Evolutionary conservation across 2,329 filamentous ascomycete genomes (phyloP), one percentile per base, ranked within the genome.

Genomic region (Ophiosphaerella herpotricha): DNA sequence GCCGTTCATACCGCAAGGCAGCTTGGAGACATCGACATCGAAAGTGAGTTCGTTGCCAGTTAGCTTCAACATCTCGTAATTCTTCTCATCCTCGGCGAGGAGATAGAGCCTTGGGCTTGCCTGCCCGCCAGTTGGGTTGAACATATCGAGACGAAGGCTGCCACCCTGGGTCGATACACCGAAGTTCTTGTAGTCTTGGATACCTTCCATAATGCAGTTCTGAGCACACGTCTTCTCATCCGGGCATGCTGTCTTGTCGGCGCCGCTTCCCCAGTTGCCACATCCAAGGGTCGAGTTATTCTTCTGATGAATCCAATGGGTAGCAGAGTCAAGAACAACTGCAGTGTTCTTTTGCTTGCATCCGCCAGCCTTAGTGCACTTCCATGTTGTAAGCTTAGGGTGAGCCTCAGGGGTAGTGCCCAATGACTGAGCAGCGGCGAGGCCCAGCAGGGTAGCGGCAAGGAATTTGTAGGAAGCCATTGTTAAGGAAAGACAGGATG

Each of bases 1-100:
- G 35, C 73, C 71, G 44, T 75, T 75, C 70, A 74, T 74, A 24
- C 73, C 73, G 54, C 73, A 75, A 5, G 72, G 72, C n/a, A 74
- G 60, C 56, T 71, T 73, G 4, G 72, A 74, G 2, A 70, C 82
- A 67, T 90, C 87, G 23, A 89, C 86, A 47, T 89, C 86, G 54
- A 90, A 88, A 46, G 85, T 86, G 74, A 90, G 85, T 72, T 90
- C 87, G 65, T 86, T 80, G 73, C 84, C 84, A 46, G 85, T 77
- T 50, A 89, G 77, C 51, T 83, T 79, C 74, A 89, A 85, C 66
- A 82, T 80, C 74, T 88, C 75, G 72, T 90, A 90, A 51, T 80
- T 82, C 59, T 76, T 77, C 38, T 85, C 81, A 43, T 78, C 75
- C 60, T 71, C 60, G 12, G 81, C 80, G 76, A 89, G 82, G 55